Evolutionary conservation across 306 rosid species (phyloP).

Genomic region (Dryas alaskensis): DNA sequence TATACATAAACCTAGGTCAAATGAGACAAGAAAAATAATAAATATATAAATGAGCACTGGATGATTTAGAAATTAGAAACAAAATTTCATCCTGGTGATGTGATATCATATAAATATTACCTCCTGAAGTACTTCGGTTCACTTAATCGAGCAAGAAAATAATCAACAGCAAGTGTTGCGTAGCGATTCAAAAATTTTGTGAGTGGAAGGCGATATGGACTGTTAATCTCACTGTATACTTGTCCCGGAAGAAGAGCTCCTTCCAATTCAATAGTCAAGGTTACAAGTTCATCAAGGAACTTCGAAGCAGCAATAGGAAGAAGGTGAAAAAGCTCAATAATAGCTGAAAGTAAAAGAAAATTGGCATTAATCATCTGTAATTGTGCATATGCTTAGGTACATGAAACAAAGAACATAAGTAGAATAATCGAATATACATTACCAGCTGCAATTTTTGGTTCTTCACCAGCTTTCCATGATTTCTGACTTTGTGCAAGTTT

Average conservation of each 20-base stretch:
- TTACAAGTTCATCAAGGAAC: constrained; percentile 96
- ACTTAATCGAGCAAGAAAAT: constrained; percentile 87
- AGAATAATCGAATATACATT: constrained; percentile 29
- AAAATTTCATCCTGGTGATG: background rate
- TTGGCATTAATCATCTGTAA: constrained; percentile 23
- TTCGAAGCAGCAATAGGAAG: constrained; percentile 95
- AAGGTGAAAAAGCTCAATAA: constrained; percentile 95
- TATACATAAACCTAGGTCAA: constrained; percentile 75
- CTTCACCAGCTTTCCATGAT: constrained; percentile 99
- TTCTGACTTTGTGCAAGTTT: constrained; percentile 95
- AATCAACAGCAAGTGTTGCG: constrained; percentile 81
- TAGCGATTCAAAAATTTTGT: constrained; percentile 91
- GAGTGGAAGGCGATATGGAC: constrained; percentile 93
- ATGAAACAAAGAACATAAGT: constrained; percentile 23
- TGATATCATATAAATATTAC: constrained; percentile 40
- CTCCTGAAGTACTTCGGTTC: constrained; percentile 95
- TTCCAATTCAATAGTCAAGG: constrained; percentile 97
- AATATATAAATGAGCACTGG: background rate
- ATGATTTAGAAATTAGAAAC: background rate
- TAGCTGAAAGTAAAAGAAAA: constrained; percentile 62
- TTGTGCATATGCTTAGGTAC: constrained; percentile 15
- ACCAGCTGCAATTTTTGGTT: constrained; percentile 99
- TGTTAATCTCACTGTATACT: constrained; percentile 91
- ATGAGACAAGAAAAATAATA: constrained; percentile 7
- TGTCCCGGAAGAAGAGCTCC: constrained; percentile 97